Evolutionary conservation across 2,329 filamentous ascomycete species (phyloP).

Genomic region (Claviceps cyperi): DNA sequence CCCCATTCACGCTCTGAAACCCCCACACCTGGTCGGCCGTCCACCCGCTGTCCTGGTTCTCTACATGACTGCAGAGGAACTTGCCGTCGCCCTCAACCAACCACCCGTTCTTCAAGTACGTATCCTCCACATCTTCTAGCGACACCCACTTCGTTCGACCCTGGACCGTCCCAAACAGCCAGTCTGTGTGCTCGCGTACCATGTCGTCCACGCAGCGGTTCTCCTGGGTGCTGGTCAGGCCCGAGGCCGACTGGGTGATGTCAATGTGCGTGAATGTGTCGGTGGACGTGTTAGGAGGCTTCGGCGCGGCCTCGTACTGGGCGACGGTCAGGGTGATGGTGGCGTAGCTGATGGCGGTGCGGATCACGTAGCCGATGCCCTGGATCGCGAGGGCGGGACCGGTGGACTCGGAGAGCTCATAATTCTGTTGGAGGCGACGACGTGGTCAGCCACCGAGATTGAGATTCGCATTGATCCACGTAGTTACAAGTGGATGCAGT

Average conservation of each 20-base stretch:
- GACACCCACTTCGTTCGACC: conserved; percentile 42
- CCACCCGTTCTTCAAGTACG: conserved; percentile 44
- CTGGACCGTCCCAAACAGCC: conserved; percentile 60
- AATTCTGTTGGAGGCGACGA: conserved; percentile 43
- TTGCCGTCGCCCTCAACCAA: conserved; percentile 42
- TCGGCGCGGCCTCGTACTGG: conserved; percentile 33
- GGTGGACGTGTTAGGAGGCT: conserved; percentile 23
- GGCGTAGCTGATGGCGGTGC: conserved; percentile 56
- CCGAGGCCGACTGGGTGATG: conserved; percentile 60
- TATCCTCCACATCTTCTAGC: conserved; percentile 36
- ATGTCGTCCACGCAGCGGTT: conserved; percentile 36
- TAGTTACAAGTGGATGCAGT: too few species aligned
- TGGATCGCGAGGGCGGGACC: conserved; percentile 59
- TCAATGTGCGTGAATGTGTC: conserved; percentile 45
- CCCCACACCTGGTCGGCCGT: conserved; percentile 45
- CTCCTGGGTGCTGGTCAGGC: conserved; percentile 50
- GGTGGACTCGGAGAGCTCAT: conserved; percentile 51
- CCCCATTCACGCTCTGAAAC: conserved; percentile 38
- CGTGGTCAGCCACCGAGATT: too few species aligned
- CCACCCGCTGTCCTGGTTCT: conserved; percentile 38
- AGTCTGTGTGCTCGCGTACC: conserved; percentile 54
- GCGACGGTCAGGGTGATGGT: conserved; percentile 52
- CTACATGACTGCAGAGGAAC: conserved; percentile 50
- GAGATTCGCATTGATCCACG: too few species aligned
- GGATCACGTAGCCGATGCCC: conserved; percentile 55